Conservation (phyloP, 2,329 filamentous ascomycete species). For the Ophiostoma sp. region DNA sequence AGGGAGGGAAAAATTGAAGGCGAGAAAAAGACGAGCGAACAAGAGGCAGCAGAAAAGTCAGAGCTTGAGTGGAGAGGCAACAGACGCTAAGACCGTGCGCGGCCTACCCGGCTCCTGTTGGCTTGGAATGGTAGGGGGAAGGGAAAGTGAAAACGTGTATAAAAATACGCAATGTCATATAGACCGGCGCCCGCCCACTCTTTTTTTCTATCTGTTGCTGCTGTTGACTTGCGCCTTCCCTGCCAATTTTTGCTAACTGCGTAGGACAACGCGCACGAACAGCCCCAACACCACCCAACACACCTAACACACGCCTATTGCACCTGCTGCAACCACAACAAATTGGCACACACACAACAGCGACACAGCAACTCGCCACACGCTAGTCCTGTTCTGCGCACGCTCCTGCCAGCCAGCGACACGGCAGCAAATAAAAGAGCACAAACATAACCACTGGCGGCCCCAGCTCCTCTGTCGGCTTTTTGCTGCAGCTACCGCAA, state of each 20-base stretch:
- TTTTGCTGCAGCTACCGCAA: conserved; percentile 8
- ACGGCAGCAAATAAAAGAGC: conserved; percentile 20
- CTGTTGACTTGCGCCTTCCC: conserved; percentile 14
- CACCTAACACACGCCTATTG: neutral
- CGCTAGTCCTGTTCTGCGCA: conserved; percentile 12
- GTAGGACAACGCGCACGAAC: neutral
- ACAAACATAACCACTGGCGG: conserved; percentile 15
- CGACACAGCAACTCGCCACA: conserved; percentile 11
- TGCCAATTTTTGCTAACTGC: conserved; percentile 8
- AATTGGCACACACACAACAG: neutral
- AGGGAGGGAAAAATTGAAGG: conserved; percentile 9
- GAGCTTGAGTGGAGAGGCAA: conserved; percentile 22
- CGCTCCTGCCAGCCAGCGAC: neutral
- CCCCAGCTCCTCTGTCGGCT: conserved; percentile 1
- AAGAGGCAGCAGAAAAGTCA: conserved; percentile 18
- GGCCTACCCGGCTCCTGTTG: conserved; percentile 26
- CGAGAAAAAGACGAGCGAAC: conserved; percentile 9
- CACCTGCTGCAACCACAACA: neutral
- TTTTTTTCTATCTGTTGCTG: conserved; percentile 29
- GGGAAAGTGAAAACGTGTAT: conserved; percentile 34
- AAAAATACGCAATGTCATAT: conserved; percentile 38
- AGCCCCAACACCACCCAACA: neutral
- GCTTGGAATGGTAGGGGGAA: neutral
- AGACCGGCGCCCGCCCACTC: conserved; percentile 34
- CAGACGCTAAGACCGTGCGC: conserved; percentile 29